Evolutionary conservation across 2,329 filamentous ascomycete genomes (phyloP), one percentile per base, ranked within the genome.

Genomic region (Alternaria atra): DNA sequence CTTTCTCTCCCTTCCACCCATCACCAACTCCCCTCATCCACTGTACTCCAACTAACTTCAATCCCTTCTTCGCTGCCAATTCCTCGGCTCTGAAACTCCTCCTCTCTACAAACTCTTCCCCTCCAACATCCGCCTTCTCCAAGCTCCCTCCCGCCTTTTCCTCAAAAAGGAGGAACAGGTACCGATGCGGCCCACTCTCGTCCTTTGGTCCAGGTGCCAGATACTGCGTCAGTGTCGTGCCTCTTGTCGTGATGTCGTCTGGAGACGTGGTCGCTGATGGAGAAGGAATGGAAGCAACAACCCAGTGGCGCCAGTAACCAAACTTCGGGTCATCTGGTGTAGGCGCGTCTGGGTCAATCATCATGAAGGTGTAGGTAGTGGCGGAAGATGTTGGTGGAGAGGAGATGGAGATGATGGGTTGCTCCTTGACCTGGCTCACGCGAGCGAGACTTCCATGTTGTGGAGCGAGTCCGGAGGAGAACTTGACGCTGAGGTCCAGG

Each of bases 241-340:
- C 73, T 1, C 48, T 54, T 0, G 64, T 27, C n/a, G 61, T 42
- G 29, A 67, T 60, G 20, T 66, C 53, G 4, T 55, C 32, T 4
- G 50, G 35, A 12, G 60, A 44, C 2, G 55, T n/a, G 0, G 17
- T 29, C 3, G 57, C 39, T 8, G 61, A 42, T 4, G 51, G 27
- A 1, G 58, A 29, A 0, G 53, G 55, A 13, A 78, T 68, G 3
- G 58, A 53, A 2, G 65, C 59, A 0, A 85, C 70, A 27, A 87
- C 78, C 83, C 83, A 86, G 66, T 87, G 85, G 20, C 84, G 77
- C 84, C 84, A 86, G 67, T 84, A 86, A 0, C 84, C 82, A 67
- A 84, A 86, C 66, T 84, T 85, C 6, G 83, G 84, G 52, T 86
- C 82, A 35, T 84, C 82, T 0, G 85, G 85, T 0, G 84, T 86